Percentiles rank a stretch among this genome's conserved stretches.
phyloP scores from a whole-genome alignment of 163 green algal species.

The Trebouxiophyceae sp. region DNA sequence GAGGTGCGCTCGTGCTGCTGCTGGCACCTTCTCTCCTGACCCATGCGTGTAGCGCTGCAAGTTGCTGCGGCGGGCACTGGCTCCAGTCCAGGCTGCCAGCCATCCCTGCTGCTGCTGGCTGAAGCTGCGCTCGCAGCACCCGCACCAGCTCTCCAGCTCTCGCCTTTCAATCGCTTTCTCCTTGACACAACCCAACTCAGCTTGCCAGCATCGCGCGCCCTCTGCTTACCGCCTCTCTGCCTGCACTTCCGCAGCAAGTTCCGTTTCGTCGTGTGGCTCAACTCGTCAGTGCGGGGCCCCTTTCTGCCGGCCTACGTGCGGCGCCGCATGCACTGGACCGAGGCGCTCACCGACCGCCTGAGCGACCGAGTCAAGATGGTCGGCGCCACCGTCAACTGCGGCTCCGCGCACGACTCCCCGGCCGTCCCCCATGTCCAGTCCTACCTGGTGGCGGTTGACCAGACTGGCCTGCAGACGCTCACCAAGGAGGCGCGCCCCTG shows the following conservation, averaged over 20 bases:
- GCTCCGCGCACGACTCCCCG: conserved; percentile 20
- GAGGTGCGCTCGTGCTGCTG: too few relatives aligned
- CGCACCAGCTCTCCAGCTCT: too few relatives aligned
- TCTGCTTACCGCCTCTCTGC: too few relatives aligned
- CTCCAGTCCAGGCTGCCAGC: too few relatives aligned
- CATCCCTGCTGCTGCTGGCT: too few relatives aligned
- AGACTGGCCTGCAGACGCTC: conserved; percentile 46
- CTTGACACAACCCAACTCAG: too few relatives aligned
- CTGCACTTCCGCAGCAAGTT: conserved; percentile 23
- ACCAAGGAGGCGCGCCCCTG: neutral
- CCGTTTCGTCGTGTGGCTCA: conserved; percentile 39
- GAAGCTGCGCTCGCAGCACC: too few relatives aligned
- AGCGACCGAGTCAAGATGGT: conserved; percentile 55
- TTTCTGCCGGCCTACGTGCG: conserved; percentile 38
- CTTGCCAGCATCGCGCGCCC: too few relatives aligned
- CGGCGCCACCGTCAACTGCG: conserved; percentile 65
- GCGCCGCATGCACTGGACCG: conserved; percentile 53
- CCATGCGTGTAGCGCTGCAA: too few relatives aligned
- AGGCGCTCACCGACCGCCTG: conserved; percentile 41
- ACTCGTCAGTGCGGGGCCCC: conserved; percentile 38
- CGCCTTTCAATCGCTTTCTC: too few relatives aligned
- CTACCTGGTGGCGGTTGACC: conserved; percentile 59
- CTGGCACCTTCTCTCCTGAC: too few relatives aligned
- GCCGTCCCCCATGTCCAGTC: conserved; percentile 62
- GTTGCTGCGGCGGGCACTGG: too few relatives aligned